phyloP scores from a whole-genome alignment of 2,329 filamentous ascomycete species.

The Botrytis deweyae region DNA sequence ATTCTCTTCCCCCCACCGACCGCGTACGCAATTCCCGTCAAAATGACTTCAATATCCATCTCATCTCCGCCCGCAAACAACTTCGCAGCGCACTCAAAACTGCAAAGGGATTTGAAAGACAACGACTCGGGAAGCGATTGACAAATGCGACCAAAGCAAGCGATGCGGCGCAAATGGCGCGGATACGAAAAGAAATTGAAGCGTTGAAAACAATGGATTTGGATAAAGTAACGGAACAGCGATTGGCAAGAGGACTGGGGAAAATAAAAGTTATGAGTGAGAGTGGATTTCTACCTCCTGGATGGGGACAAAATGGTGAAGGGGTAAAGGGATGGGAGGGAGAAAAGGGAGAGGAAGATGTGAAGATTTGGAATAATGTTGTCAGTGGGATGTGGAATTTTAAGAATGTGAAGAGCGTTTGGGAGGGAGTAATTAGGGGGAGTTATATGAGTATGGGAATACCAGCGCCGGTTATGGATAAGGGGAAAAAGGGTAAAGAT shows the following conservation, averaged over 20 bases:
- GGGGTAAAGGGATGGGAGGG: constrained; percentile 39
- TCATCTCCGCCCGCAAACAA: constrained; percentile 57
- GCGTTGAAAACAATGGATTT: constrained; percentile 52
- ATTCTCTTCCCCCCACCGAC: constrained; percentile 18
- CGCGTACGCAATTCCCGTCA: constrained; percentile 41
- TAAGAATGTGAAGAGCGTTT: constrained; percentile 50
- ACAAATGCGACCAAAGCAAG: constrained; percentile 52
- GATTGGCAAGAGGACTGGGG: constrained; percentile 50
- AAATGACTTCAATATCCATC: constrained; percentile 46
- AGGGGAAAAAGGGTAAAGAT: constrained; percentile 27
- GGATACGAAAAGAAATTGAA: constrained; percentile 61
- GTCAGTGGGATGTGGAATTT: constrained; percentile 54
- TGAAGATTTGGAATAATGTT: constrained; percentile 47
- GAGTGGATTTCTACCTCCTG: constrained; percentile 45
- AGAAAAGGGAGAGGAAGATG: constrained; percentile 32
- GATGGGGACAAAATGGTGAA: constrained; percentile 25
- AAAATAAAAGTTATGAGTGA: constrained; percentile 51
- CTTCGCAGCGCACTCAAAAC: constrained; percentile 67
- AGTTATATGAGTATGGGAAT: constrained; percentile 38
- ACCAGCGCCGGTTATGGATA: constrained; percentile 31
- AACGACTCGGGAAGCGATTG: constrained; percentile 62
- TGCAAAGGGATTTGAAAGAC: constrained; percentile 74
- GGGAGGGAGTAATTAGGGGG: constrained; percentile 42
- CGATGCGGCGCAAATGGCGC: constrained; percentile 50
- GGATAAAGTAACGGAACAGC: constrained; percentile 45